Conservation (phyloP, 2,329 filamentous ascomycete species). For the Pseudofabraea citricarpa region DNA sequence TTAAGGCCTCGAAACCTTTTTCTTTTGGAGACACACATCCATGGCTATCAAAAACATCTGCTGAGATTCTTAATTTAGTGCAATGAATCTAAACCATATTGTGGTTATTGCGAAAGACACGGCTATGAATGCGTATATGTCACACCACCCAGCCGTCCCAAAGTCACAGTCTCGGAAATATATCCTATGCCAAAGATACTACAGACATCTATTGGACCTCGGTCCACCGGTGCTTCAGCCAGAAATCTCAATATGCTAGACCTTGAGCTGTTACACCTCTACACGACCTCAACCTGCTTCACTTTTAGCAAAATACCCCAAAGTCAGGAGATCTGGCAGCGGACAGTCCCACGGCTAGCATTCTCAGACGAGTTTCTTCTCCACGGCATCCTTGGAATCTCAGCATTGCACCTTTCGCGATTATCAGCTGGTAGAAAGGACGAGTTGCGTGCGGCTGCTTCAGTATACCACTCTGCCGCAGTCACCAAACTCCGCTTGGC, state of each 20-base stretch:
- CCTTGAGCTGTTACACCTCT: slow-evolving; percentile 17
- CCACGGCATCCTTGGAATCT: slow-evolving; percentile 12
- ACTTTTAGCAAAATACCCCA: slow-evolving; percentile 8
- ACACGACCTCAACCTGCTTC: slow-evolving; percentile 10
- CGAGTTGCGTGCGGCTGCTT: slow-evolving; percentile 3
- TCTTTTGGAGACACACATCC: background rate
- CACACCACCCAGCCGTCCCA: background rate
- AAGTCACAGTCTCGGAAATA: background rate
- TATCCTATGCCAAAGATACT: background rate
- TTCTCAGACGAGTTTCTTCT: slow-evolving; percentile 14
- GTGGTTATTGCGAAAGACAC: slow-evolving; percentile 12
- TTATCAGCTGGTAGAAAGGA: slow-evolving; percentile 5
- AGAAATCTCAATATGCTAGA: slow-evolving; percentile 9
- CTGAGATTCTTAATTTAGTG: slow-evolving; percentile 13
- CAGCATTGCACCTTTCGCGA: slow-evolving; percentile 13
- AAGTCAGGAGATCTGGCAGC: slow-evolving; percentile 9
- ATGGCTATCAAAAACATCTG: too few species aligned
- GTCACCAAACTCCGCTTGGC: slow-evolving; percentile 8
- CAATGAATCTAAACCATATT: slow-evolving; percentile 15
- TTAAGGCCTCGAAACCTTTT: too few species aligned
- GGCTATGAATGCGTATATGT: slow-evolving; percentile 10
- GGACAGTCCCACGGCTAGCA: slow-evolving; percentile 11
- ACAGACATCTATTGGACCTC: background rate
- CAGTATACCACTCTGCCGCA: slow-evolving; percentile 7
- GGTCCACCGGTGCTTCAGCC: background rate